phyloP scores from a whole-genome alignment of 805 yeast genomes.

The Cyberlindnera samutprakarnensis region DNA sequence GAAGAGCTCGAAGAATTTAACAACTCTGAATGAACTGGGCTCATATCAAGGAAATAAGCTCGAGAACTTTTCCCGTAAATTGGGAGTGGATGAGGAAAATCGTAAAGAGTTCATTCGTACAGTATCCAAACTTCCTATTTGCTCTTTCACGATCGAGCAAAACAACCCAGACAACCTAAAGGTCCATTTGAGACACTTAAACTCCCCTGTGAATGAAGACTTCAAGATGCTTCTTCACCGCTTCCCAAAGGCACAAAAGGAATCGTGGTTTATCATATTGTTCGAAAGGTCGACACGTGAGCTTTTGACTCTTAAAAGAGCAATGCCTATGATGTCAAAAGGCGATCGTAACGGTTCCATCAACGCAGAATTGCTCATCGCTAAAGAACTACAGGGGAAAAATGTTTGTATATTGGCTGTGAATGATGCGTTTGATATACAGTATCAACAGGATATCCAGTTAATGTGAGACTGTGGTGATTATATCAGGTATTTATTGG shows the following conservation, averaged over 20 bases:
- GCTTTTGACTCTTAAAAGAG: conserved; percentile 62
- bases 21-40: conserved; percentile 11
- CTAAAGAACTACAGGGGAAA: conserved; percentile 39
- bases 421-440: conserved; percentile 61
- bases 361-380: conserved; percentile 39
- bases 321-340: conserved; percentile 44
- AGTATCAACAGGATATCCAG: conserved; percentile 27
- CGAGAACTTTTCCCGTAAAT: conserved; percentile 22
- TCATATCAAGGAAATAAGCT: conserved; percentile 30
- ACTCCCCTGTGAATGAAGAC: conserved; percentile 38
- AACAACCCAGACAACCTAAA: conserved; percentile 25
- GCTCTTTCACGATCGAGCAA: conserved; percentile 37
- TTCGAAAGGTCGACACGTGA: conserved; percentile 44
- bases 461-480: too few species aligned
- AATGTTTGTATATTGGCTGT: conserved; percentile 41
- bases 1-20: background rate
- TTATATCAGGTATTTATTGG: too few species aligned
- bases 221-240: conserved; percentile 68
- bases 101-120: conserved; percentile 43
- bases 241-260: conserved; percentile 87
- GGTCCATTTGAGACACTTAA: conserved; percentile 48
- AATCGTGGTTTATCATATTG: conserved; percentile 81
- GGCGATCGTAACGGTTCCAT: conserved; percentile 23
- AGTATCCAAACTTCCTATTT: conserved; percentile 56
- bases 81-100: conserved; percentile 35